Conservation (phyloP, 371 early-diverging fungal species). For the Batkoa obscura region DNA sequence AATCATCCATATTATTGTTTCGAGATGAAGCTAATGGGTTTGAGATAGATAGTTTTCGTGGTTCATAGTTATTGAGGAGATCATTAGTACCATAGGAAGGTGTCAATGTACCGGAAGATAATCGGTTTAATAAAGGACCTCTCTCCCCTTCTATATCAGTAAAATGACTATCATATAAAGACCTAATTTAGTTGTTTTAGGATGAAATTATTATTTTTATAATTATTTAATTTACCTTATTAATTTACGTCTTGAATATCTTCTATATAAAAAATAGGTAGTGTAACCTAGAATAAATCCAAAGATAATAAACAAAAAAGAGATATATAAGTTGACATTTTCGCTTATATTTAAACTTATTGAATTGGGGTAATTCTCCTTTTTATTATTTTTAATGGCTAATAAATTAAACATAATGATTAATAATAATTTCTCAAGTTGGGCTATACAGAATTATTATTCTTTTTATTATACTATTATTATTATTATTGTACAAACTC, state of each 20-base stretch:
- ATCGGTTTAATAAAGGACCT: not conserved
- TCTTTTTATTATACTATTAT: too few relatives aligned
- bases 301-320: not conserved
- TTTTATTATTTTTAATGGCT: too few relatives aligned
- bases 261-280: not conserved
- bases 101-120: not conserved
- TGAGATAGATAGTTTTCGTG: not conserved
- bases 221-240: not conserved
- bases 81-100: not conserved
- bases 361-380: too few relatives aligned
- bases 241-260: not conserved
- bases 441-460: too few relatives aligned
- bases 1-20: not conserved
- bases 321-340: too few relatives aligned
- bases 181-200: too few relatives aligned
- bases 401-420: too few relatives aligned
- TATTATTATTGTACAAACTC: too few relatives aligned
- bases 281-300: not conserved
- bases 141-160: not conserved
- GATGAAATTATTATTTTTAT: not conserved
- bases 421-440: too few relatives aligned
- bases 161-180: slow-evolving; percentile 1
- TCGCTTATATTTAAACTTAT: too few relatives aligned
- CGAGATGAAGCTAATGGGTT: not conserved
- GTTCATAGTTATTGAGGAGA: too few relatives aligned